phyloP scores from a whole-genome alignment of 2,329 filamentous ascomycete species.

The Penicillium brasilianum region DNA sequence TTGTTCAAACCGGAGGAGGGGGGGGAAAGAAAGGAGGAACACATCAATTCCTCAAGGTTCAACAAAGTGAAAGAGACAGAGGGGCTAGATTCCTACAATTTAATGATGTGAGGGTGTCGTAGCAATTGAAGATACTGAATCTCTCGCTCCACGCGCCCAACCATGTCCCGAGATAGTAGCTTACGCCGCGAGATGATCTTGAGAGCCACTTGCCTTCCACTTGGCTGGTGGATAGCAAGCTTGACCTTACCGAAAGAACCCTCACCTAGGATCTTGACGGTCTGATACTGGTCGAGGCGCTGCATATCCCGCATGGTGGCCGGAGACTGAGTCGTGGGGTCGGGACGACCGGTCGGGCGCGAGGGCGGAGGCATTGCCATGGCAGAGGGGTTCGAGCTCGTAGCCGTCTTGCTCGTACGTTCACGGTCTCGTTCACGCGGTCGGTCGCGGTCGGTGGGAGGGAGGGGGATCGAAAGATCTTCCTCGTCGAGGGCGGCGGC shows the following conservation, averaged over 20 bases:
- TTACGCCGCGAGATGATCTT: slow-evolving; percentile 98
- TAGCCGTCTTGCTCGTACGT: slow-evolving; percentile 26
- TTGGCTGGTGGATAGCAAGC: slow-evolving; percentile 88
- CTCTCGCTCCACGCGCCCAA: slow-evolving; percentile 93
- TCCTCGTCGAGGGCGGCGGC: slow-evolving; percentile 71
- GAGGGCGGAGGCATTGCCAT: slow-evolving; percentile 47
- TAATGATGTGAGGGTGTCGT: slow-evolving; percentile 98
- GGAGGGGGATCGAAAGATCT: slow-evolving; percentile 77
- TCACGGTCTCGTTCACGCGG: slow-evolving; percentile 29
- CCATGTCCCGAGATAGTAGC: slow-evolving; percentile 96
- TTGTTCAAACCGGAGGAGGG: not conserved
- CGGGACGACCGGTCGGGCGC: slow-evolving; percentile 39
- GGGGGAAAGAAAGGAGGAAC: not conserved
- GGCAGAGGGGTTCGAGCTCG: slow-evolving; percentile 38
- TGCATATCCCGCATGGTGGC: slow-evolving; percentile 68
- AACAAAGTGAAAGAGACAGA: not conserved
- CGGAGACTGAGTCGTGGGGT: slow-evolving; percentile 47
- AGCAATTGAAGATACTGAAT: slow-evolving; percentile 97
- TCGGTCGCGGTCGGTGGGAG: slow-evolving; percentile 38
- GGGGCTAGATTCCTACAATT: slow-evolving; percentile 70
- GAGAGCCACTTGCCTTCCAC: slow-evolving; percentile 91
- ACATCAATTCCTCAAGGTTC: not conserved
- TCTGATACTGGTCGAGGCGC: slow-evolving; percentile 88
- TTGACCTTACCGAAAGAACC: slow-evolving; percentile 99
- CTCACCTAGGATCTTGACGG: slow-evolving; percentile 89